phyloP scores from a whole-genome alignment of 1,284 basidiomycete species.

The Apiotrichum veenhuisii region DNA sequence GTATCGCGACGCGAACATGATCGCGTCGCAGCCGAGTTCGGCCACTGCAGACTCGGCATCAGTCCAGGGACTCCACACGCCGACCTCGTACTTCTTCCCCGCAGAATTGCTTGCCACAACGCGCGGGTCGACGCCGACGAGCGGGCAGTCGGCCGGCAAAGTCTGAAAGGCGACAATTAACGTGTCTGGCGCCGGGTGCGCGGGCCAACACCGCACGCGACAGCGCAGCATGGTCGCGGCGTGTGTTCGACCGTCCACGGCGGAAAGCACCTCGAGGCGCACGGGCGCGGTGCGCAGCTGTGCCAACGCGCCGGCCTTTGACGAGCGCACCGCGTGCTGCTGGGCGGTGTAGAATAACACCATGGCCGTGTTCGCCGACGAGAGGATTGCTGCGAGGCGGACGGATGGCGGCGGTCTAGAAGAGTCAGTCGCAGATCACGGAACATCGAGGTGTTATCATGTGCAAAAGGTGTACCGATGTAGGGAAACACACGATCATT shows the following conservation, averaged over 20 bases:
- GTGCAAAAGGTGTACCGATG: too few species aligned
- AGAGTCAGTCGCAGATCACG: too few species aligned
- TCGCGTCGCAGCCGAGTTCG: not conserved
- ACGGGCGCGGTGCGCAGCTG: conserved; percentile 14
- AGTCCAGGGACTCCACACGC: conserved; percentile 27
- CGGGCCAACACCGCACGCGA: conserved; percentile 6
- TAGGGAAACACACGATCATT: too few species aligned
- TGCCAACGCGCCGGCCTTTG: conserved; percentile 5
- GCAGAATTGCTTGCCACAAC: conserved; percentile 2
- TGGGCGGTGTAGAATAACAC: conserved; percentile 43
- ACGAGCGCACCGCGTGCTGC: conserved; percentile 23
- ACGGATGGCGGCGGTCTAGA: conserved; percentile 20
- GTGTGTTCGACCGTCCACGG: conserved; percentile 20
- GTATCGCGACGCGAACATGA: conserved; percentile 35
- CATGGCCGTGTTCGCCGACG: conserved; percentile 25
- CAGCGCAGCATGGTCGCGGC: conserved; percentile 22
- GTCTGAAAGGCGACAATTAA: conserved; percentile 22
- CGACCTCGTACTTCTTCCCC: conserved; percentile 23
- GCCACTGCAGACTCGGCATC: conserved; percentile 13
- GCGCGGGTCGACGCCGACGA: conserved; percentile 28
- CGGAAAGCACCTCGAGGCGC: conserved; percentile 4
- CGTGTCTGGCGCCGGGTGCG: not conserved
- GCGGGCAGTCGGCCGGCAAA: conserved; percentile 27
- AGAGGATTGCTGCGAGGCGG: conserved; percentile 19
- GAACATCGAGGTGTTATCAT: too few species aligned